Conservation (phyloP, 768 basidiomycete species). For the Hortiboletus flavorubellus region DNA sequence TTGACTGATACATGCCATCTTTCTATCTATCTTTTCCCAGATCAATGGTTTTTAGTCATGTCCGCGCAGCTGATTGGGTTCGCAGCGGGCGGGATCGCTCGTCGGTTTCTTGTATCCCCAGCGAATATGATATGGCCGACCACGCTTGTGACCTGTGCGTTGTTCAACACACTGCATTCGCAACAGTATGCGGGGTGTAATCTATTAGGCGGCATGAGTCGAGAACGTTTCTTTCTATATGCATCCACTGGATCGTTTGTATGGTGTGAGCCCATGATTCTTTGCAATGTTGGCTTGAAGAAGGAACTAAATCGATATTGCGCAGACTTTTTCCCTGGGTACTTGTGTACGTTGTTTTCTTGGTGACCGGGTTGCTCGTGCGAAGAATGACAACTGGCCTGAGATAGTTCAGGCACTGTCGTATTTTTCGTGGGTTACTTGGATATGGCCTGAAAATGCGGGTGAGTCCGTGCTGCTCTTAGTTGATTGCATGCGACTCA, state of each 20-base stretch:
- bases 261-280: conserved; percentile 50
- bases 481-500: conserved; percentile 17
- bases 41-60: conserved; percentile 79
- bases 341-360: conserved; percentile 34
- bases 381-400: conserved; percentile 17
- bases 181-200: conserved; percentile 64
- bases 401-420: conserved; percentile 43
- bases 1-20: not conserved
- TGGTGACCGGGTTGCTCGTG: not conserved
- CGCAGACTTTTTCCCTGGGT: conserved; percentile 43
- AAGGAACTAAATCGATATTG: conserved; percentile 8
- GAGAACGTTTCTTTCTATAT: conserved; percentile 75
- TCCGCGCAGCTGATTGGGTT: conserved; percentile 78
- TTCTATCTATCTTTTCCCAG: conserved; percentile 27
- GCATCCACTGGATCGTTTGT: conserved; percentile 52
- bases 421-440: conserved; percentile 59
- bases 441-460: conserved; percentile 48
- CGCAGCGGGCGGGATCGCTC: conserved; percentile 72
- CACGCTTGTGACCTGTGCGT: conserved; percentile 69
- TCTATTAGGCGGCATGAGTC: conserved; percentile 57
- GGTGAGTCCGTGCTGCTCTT: conserved; percentile 32
- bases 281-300: not conserved
- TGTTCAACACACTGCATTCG: conserved; percentile 77
- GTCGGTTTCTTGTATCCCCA: conserved; percentile 70
- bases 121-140: conserved; percentile 67